Conservation (phyloP, 306 rosid genomes). For the Begonia peltatifolia region DNA sequence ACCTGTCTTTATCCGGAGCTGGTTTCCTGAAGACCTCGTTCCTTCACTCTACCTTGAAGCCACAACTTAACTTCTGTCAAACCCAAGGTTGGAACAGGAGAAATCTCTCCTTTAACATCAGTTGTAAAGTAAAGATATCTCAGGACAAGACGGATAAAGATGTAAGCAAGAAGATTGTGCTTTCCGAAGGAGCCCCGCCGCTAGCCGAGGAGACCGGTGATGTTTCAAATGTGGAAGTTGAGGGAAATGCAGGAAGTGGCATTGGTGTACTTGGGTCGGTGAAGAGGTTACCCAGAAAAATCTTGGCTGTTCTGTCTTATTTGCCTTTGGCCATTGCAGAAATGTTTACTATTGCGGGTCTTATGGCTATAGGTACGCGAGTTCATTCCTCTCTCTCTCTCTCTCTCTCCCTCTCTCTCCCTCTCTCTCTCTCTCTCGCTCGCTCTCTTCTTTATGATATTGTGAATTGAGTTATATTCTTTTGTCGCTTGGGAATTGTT, state of each 20-base stretch:
- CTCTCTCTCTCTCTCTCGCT: background rate
- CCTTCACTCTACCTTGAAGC: constrained; percentile 23
- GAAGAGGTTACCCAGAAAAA: constrained; percentile 38
- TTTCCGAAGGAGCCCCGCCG: constrained; percentile 63
- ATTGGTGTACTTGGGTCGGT: constrained; percentile 20
- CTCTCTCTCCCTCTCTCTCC: background rate
- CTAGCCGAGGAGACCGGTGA: constrained; percentile 28
- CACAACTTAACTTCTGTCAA: constrained; percentile 13
- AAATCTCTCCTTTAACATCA: constrained; percentile 19
- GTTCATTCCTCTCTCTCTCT: constrained; percentile 1
- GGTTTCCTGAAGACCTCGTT: constrained; percentile 21
- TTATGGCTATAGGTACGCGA: constrained; percentile 67
- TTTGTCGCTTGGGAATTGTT: too few species aligned
- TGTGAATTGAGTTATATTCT: too few species aligned
- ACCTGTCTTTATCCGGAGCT: constrained; percentile 27
- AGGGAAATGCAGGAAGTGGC: constrained; percentile 18
- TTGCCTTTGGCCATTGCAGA: constrained; percentile 93
- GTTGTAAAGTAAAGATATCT: constrained; percentile 33
- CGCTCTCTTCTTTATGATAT: background rate
- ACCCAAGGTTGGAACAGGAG: constrained; percentile 9
- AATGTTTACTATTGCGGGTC: constrained; percentile 65
- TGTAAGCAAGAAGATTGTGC: constrained; percentile 44
- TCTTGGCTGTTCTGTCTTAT: constrained; percentile 56
- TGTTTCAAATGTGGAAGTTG: constrained; percentile 16
- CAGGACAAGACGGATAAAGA: constrained; percentile 29